Evolutionary conservation across 2,329 filamentous ascomycete species (phyloP).

Genomic region (Epichloe scottii): DNA sequence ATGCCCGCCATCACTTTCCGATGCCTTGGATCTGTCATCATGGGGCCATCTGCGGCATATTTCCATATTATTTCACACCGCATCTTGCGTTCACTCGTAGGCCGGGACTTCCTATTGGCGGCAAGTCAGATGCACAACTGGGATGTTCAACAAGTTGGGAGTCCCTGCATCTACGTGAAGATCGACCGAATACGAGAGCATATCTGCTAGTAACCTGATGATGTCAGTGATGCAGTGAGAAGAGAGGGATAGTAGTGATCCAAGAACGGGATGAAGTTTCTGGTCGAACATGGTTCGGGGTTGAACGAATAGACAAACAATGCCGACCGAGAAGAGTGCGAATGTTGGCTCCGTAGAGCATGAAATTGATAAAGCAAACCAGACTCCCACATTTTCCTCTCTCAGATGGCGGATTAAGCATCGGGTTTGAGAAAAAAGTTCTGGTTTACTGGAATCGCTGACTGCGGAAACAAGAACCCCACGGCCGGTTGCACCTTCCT

Average conservation of each 20-base stretch:
- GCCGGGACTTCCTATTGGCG: not conserved
- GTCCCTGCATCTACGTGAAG: not conserved
- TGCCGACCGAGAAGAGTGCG: not conserved
- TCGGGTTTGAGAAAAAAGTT: not conserved
- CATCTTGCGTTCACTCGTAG: not conserved
- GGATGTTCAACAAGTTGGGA: not conserved
- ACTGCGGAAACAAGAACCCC: not conserved
- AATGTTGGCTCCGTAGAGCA: not conserved
- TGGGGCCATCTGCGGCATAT: not conserved
- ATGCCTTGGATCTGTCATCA: not conserved
- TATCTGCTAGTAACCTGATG: not conserved
- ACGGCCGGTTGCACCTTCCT: conserved; percentile 1
- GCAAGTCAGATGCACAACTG: not conserved
- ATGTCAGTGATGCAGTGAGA: not conserved
- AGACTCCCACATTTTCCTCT: not conserved
- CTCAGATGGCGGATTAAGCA: not conserved
- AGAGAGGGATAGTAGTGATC: not conserved
- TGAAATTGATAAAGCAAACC: not conserved
- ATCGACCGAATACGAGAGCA: conserved; percentile 1
- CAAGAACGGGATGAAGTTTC: not conserved
- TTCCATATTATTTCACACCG: not conserved
- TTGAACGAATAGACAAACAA: not conserved
- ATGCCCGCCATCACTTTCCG: not conserved
- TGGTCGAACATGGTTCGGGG: not conserved
- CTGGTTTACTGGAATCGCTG: not conserved